Conservation (phyloP, 345 rosid genomes). For the Pelargonium nanum region DNA sequence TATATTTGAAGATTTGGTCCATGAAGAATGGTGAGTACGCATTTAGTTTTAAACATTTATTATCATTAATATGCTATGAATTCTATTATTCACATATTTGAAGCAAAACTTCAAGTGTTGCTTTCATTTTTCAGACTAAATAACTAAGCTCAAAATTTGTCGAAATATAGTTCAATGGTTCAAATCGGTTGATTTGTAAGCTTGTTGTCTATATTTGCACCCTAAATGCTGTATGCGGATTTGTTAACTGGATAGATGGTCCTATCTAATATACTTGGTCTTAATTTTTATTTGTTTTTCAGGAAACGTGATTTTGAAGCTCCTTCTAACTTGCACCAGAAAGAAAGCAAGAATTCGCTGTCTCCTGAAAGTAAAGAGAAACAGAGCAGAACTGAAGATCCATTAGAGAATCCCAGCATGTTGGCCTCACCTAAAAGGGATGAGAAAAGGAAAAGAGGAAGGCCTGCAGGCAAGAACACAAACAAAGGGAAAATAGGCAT, state of each 20-base stretch:
- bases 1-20: constrained; percentile 26
- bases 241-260: no score
- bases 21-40: constrained; percentile 11
- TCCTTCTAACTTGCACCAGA: not conserved
- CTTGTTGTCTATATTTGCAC: not conserved
- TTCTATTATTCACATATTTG: not conserved
- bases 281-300: constrained; percentile 12
- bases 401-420: constrained; percentile 7
- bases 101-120: not conserved
- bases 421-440: constrained; percentile 19
- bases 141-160: no score
- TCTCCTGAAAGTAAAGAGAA: constrained; percentile 8
- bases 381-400: constrained; percentile 9
- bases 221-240: not conserved
- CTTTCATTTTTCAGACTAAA: no score
- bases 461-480: constrained; percentile 29
- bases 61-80: not conserved
- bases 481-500: constrained; percentile 31
- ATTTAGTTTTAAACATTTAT: not conserved
- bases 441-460: constrained; percentile 43
- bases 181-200: not conserved
- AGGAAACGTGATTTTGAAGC: constrained; percentile 31
- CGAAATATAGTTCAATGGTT: no score
- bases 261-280: not conserved
- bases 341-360: constrained; percentile 5